Conservation (phyloP, 371 early-diverging fungal genomes). For the Syncephalastrum monosporum region DNA sequence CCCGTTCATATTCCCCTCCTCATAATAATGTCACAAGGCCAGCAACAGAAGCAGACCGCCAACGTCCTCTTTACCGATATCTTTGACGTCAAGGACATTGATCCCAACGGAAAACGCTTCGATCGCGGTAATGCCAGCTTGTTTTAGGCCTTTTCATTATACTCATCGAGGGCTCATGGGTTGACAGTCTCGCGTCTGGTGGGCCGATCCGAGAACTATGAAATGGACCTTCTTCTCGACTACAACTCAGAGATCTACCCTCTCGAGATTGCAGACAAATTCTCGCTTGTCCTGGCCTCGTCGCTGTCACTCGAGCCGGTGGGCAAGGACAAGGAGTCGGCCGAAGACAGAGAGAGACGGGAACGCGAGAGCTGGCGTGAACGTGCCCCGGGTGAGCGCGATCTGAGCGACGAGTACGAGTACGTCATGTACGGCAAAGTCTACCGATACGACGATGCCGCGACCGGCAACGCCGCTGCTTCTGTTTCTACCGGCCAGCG, state of each 20-base stretch:
- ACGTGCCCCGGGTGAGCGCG: constrained; percentile 64
- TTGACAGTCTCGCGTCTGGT: constrained; percentile 82
- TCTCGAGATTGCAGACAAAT: constrained; percentile 78
- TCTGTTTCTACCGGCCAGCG: constrained; percentile 40
- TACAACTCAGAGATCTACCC: constrained; percentile 94
- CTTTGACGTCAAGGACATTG: constrained; percentile 85
- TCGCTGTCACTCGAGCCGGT: constrained; percentile 62
- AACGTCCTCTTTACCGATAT: constrained; percentile 83
- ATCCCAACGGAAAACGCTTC: constrained; percentile 91
- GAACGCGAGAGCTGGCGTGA: constrained; percentile 63
- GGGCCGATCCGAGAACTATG: constrained; percentile 84
- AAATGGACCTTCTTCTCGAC: constrained; percentile 89
- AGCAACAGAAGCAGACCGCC: constrained; percentile 25
- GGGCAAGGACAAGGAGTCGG: constrained; percentile 21
- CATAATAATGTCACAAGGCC: too few relatives aligned
- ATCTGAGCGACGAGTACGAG: constrained; percentile 92
- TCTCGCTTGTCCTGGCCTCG: constrained; percentile 79
- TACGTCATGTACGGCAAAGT: constrained; percentile 98
- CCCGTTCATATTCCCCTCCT: too few relatives aligned
- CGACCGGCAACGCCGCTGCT: constrained; percentile 35
- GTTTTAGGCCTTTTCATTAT: background rate
- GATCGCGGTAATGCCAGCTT: constrained; percentile 71
- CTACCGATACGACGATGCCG: constrained; percentile 88
- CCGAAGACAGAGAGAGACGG: too few relatives aligned
- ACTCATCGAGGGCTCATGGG: background rate